Percentiles rank a stretch among this genome's conserved stretches.
Conservation (phyloP, 2,329 filamentous ascomycete genomes). For the Xylaria sp. region DNA sequence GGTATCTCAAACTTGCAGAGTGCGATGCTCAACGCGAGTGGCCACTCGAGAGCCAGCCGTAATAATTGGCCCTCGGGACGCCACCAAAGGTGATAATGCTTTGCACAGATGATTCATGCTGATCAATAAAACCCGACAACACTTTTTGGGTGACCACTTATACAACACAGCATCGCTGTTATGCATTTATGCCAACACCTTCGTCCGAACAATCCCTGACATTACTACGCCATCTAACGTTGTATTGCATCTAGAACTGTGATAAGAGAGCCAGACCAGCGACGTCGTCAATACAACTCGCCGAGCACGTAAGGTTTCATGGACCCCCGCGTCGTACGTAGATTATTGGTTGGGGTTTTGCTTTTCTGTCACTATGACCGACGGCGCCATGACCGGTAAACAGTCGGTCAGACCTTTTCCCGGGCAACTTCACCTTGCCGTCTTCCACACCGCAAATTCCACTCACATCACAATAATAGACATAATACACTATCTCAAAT, state of each 20-base stretch:
- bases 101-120: background rate
- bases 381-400: background rate
- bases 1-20: conserved; percentile 10
- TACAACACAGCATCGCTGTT: background rate
- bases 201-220: background rate
- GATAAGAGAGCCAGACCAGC: background rate
- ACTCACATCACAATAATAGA: background rate
- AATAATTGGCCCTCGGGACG: background rate
- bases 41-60: background rate
- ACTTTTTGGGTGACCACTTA: background rate
- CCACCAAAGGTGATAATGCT: background rate
- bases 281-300: background rate
- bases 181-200: background rate
- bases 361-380: background rate
- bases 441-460: background rate
- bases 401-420: background rate
- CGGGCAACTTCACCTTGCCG: background rate
- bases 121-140: background rate
- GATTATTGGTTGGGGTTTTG: background rate
- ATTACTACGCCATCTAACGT: conserved; percentile 4
- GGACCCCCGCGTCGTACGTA: background rate
- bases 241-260: background rate
- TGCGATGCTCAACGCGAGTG: background rate
- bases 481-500: background rate
- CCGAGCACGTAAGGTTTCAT: background rate